Evolutionary conservation across 495 filamentous ascomycete genomes (phyloP).

Genomic region (Hypoxylon lienhwacheense): DNA sequence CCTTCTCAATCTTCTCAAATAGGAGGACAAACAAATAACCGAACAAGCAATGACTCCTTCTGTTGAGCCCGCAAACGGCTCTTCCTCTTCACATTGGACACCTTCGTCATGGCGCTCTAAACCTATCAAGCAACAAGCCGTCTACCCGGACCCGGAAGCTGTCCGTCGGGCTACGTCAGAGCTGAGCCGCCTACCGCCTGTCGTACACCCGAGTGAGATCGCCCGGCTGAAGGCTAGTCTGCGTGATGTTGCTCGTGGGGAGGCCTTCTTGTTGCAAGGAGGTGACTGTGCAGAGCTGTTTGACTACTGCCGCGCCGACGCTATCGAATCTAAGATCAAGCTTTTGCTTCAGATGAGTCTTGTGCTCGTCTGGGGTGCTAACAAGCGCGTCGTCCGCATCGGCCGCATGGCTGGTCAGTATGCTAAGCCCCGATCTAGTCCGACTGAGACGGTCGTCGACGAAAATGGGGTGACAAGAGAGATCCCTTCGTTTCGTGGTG

Average conservation of each 20-base stretch:
- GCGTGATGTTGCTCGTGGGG: conserved; percentile 83
- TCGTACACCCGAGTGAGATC: conserved; percentile 89
- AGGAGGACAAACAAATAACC: too few species aligned
- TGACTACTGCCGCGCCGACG: conserved; percentile 86
- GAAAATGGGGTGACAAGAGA: conserved; percentile 61
- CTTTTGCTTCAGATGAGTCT: conserved; percentile 94
- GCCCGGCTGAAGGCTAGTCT: conserved; percentile 72
- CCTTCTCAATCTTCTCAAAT: too few species aligned
- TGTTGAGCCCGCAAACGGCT: conserved; percentile 3
- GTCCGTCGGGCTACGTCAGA: conserved; percentile 68
- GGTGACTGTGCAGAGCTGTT: conserved; percentile 98
- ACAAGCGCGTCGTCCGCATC: conserved; percentile 93
- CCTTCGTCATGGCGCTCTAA: conserved; percentile 83
- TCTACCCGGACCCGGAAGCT: conserved; percentile 68
- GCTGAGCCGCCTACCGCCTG: conserved; percentile 76
- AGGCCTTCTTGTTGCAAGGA: conserved; percentile 93
- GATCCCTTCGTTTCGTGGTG: conserved; percentile 88
- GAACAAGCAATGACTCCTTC: conserved; percentile 6
- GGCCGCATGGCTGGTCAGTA: conserved; percentile 97
- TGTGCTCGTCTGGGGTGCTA: conserved; percentile 83
- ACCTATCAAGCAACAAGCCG: conserved; percentile 87
- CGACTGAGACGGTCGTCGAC: conserved; percentile 68
- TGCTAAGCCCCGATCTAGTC: conserved; percentile 89
- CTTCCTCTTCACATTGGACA: conserved; percentile 45
- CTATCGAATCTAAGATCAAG: conserved; percentile 95